Evolutionary conservation across 1,284 basidiomycete genomes (phyloP), one percentile per base, ranked within the genome.

Genomic region (Rhizoctonia solani): DNA sequence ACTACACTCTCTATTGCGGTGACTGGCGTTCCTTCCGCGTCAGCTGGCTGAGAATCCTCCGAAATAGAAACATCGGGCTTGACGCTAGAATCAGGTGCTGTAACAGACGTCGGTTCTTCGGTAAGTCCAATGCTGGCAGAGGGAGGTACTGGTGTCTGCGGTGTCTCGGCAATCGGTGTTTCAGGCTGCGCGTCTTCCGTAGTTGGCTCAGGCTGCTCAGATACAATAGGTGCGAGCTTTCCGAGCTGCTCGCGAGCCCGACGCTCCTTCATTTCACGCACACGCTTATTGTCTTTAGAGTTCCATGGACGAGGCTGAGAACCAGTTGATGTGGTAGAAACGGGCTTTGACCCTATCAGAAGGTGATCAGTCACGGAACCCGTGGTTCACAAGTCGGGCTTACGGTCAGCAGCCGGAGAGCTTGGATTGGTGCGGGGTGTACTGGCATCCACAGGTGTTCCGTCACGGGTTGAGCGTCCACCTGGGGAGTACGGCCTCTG

Each of bases 231-330:
- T 8, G 56, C 25, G 14, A 47, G 27, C n/a, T 19, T 46, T 11
- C 34, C 49, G 27, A 52, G n/a, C n/a, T n/a, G 56, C 32, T 61
- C 56, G 19, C 56, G 56, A 9, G 29, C 30, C 9, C 44, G 44
- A 32, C 56, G 56, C 37, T 61, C 56, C 30, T 61, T 61, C 56
- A 49, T 61, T 32, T 61, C 56, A 16, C 56, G 56, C 9, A 61
- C 56, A 14, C 56, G 56, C 21, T 61, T 61, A 25, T 61, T 61
- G 44, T 61, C 56, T 46, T 61, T 61, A 29, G 44, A 46, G 30
- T 61, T 61, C 56, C 56, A 61, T 37, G 56, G 56, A 25, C 56
- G n/a, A n/a, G n/a, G n/a, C n/a, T n/a, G 56, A 11, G 56, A 61
- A 37, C 56, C 56, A 23, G 56, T 49, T 13, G 56, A 61, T 25